Conservation (phyloP, 2,329 filamentous ascomycete genomes). For the Aspergillus sp. region DNA sequence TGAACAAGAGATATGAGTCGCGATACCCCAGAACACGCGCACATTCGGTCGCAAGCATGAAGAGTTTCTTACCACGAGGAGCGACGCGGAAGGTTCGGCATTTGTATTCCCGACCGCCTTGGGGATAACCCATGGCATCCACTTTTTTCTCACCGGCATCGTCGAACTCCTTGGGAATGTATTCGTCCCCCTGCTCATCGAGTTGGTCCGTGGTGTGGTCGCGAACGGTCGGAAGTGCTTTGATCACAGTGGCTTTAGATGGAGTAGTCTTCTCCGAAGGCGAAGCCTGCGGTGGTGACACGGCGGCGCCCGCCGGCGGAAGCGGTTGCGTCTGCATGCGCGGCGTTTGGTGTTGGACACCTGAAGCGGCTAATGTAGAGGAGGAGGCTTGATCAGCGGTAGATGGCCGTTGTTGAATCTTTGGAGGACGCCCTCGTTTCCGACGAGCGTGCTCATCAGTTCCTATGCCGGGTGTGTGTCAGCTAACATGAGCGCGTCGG, state of each 20-base stretch:
- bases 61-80: slow-evolving; percentile 83
- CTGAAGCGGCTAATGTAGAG: slow-evolving; percentile 14
- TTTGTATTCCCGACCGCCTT: slow-evolving; percentile 78
- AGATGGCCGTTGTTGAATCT: slow-evolving; percentile 36
- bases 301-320: slow-evolving; percentile 20
- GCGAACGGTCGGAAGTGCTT: slow-evolving; percentile 88
- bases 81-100: slow-evolving; percentile 92
- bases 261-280: slow-evolving; percentile 68
- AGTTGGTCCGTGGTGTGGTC: slow-evolving; percentile 97
- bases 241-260: slow-evolving; percentile 71
- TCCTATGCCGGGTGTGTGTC: neutral
- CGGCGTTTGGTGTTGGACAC: slow-evolving; percentile 33
- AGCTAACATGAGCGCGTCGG: slow-evolving; percentile 28
- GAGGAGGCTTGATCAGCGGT: slow-evolving; percentile 21
- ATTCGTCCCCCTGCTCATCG: slow-evolving; percentile 82
- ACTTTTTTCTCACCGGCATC: slow-evolving; percentile 94
- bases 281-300: slow-evolving; percentile 54
- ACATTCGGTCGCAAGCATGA: slow-evolving; percentile 98
- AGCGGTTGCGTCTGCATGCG: slow-evolving; percentile 34
- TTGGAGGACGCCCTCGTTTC: slow-evolving; percentile 46
- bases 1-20: slow-evolving; percentile 97
- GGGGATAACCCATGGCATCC: slow-evolving; percentile 69
- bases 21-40: slow-evolving; percentile 88
- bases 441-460: slow-evolving; percentile 39
- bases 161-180: slow-evolving; percentile 86